These are phyloP conservation scores for Astragalus glycyphyllos DNA, from an alignment of 306 rosid species.

Conservation along the genomic window DNA sequence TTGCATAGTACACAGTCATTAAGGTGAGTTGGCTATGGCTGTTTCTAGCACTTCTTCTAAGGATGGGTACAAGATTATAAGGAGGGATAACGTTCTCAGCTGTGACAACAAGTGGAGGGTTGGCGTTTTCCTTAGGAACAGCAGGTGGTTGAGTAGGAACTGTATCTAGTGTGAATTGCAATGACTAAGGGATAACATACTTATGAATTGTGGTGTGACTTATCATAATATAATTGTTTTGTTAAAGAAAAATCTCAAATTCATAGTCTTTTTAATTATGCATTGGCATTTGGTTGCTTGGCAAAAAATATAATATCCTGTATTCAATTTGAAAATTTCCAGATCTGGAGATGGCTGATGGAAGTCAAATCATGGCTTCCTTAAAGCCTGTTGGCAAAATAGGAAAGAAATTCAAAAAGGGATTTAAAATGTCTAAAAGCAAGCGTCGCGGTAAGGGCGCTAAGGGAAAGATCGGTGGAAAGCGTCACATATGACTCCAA, in stretches of 20 bases:
- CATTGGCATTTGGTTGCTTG: neutral
- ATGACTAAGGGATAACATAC: no score
- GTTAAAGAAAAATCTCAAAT: neutral
- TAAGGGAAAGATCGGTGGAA: conserved; percentile 62
- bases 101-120: no score
- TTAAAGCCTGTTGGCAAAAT: conserved; percentile 75
- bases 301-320: neutral
- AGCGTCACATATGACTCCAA: conserved; percentile 62
- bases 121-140: no score
- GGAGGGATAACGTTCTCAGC: no score
- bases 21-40: no score
- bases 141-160: no score
- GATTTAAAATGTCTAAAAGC: conserved; percentile 77
- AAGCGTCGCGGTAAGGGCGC: conserved; percentile 76
- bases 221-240: neutral
- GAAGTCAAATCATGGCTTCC: conserved; percentile 46
- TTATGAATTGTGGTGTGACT: neutral
- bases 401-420: conserved; percentile 71
- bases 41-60: no score
- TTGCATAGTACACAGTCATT: no score
- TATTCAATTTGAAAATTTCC: conserved; percentile 15
- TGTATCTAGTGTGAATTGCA: no score
- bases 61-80: no score
- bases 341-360: conserved; percentile 78
- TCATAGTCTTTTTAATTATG: neutral